These are phyloP conservation scores for Sugiyamaella chiloensis DNA, from an alignment of 805 yeast species.

Conservation along the genomic window DNA sequence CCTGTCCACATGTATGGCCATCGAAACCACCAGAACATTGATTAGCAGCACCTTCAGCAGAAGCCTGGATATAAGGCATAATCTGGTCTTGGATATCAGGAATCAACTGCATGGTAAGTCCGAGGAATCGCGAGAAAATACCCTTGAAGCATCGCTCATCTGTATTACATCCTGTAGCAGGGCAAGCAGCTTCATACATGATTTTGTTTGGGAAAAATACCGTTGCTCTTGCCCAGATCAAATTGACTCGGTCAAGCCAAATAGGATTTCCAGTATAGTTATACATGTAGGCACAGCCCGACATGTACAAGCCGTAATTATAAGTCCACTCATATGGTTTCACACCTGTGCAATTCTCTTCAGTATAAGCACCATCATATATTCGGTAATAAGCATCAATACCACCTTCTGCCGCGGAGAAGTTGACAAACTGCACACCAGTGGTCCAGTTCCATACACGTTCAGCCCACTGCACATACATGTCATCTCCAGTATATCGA, in stretches of 20 bases:
- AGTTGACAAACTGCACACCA: slow-evolving; percentile 47
- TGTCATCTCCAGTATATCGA: slow-evolving; percentile 67
- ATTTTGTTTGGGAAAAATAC: slow-evolving; percentile 49
- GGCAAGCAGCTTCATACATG: slow-evolving; percentile 70
- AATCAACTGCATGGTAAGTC: slow-evolving; percentile 57
- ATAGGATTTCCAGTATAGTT: slow-evolving; percentile 59
- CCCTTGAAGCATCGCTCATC: slow-evolving; percentile 78
- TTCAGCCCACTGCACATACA: slow-evolving; percentile 72
- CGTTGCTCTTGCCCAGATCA: slow-evolving; percentile 48
- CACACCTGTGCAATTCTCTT: slow-evolving; percentile 59
- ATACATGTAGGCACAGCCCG: slow-evolving; percentile 78
- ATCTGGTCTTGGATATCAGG: slow-evolving; percentile 52
- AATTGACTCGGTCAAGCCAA: slow-evolving; percentile 63
- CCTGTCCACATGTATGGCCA: slow-evolving; percentile 74
- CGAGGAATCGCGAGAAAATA: slow-evolving; percentile 61
- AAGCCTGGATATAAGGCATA: slow-evolving; percentile 44
- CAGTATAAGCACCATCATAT: slow-evolving; percentile 35
- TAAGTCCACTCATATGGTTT: slow-evolving; percentile 75
- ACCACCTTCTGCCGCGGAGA: slow-evolving; percentile 27
- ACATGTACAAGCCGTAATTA: slow-evolving; percentile 71
- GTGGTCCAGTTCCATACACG: slow-evolving; percentile 77
- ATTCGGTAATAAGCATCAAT: slow-evolving; percentile 38
- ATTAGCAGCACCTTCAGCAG: slow-evolving; percentile 68
- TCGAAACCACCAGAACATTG: slow-evolving; percentile 80
- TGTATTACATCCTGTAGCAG: slow-evolving; percentile 51